Evolutionary conservation across 257 asterid genomes (phyloP).

Genomic region (Salvia rosmarinus): DNA sequence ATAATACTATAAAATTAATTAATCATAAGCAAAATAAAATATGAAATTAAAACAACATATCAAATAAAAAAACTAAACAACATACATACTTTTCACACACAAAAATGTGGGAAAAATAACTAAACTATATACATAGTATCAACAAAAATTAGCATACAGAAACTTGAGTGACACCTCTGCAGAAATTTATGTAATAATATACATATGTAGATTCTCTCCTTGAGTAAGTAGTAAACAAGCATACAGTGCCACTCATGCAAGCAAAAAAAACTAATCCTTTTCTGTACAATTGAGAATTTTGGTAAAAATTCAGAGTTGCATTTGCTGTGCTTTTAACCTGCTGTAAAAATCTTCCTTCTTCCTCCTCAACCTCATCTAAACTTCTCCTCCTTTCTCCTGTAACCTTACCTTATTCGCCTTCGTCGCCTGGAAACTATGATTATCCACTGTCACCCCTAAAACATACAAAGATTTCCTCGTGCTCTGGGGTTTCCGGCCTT

Average conservation of each 20-base stretch:
- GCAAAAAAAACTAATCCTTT: slow-evolving; percentile 29
- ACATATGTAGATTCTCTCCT: slow-evolving; percentile 14
- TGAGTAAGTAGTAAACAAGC: slow-evolving; percentile 12
- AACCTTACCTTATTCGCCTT: slow-evolving; percentile 29
- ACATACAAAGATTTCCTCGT: neutral
- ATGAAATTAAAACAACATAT: neutral
- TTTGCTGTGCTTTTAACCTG: slow-evolving; percentile 13
- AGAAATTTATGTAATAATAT: slow-evolving; percentile 20
- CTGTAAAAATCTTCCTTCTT: neutral
- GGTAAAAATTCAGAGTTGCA: slow-evolving; percentile 31
- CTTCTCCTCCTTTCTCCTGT: neutral
- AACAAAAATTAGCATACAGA: slow-evolving; percentile 7
- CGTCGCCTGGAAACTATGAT: neutral
- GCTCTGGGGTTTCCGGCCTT: slow-evolving; percentile 23
- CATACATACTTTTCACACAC: neutral
- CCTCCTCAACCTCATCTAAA: neutral
- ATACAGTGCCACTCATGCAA: slow-evolving; percentile 32
- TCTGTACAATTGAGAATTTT: slow-evolving; percentile 41
- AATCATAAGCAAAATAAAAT: neutral
- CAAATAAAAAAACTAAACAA: neutral
- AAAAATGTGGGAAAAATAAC: too few relatives aligned
- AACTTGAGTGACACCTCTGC: slow-evolving; percentile 2
- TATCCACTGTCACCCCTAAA: slow-evolving; percentile 9
- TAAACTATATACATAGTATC: neutral
- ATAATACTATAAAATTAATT: neutral